Base-by-base conservation (phyloP, 495 filamentous ascomycete genomes). In the Niebla homalea region DNA sequence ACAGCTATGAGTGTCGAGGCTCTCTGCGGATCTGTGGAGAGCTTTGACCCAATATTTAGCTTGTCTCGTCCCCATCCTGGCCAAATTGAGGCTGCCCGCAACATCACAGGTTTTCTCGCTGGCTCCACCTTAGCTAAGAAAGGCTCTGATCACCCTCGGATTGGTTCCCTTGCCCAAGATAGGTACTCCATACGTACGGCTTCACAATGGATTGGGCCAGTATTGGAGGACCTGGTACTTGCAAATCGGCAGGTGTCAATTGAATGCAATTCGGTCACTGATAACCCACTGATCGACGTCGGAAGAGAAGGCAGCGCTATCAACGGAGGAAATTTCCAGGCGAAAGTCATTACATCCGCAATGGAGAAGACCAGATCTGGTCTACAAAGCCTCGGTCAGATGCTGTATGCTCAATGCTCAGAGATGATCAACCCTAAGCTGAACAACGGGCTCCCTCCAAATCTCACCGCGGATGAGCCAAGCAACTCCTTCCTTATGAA, bases 321-420 rank as follows among this genome's bases (percentile, higher is more conserved):
- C 55, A 68, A 73, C 41, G 77, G 78, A 12, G 73, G 71, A 29
- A 83, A 84, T 60, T 84, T 84, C 62, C 79, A 83, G 49, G 80
- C 78, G 0, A 61, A 60, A 1, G 62, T 71, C 3, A 54, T 83
- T 29, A 79, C 80, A 0, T 72, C 75, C 5, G 75, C 80, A 5
- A 80, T 76, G 71, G 79, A 81, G 52, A 83, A 80, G 57, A 71
- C 72, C 0, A 65, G 72, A 26, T 26, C 55, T 0, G 67, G 69
- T 0, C 59, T 79, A 46, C 76, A 80, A 57, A 75, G 69, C 53
- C 60, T 81, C 4, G 79, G 76, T 22, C 68, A 71, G 43, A 62
- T 84, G 51, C 51, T 83, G 19, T 81, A 77, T 53, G 62, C 67
- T 2, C 77, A 84, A 54, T 64, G 60, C 43, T 68, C 71, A 0